A percentile compares a stretch with the other conserved stretches of the same genome.
These are phyloP conservation scores for Russula sp. DNA, from an alignment of 768 basidiomycete species.

Conservation along the genomic window DNA sequence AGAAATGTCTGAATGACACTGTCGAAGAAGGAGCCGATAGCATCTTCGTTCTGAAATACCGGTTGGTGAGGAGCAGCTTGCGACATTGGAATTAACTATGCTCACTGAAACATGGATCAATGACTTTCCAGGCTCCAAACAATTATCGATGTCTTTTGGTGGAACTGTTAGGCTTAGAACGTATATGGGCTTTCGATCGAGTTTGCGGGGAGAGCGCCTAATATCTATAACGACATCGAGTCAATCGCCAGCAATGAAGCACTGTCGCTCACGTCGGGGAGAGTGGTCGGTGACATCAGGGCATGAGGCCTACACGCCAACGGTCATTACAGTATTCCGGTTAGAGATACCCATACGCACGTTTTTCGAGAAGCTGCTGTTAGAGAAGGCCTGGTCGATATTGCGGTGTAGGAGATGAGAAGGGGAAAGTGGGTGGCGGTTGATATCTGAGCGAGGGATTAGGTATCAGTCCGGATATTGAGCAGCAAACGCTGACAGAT, in stretches of 20 bases:
- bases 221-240: constrained; percentile 40
- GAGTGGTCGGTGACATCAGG: not conserved
- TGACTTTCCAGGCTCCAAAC: constrained; percentile 75
- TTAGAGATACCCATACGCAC: constrained; percentile 38
- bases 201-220: constrained; percentile 74
- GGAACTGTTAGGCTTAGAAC: constrained; percentile 75
- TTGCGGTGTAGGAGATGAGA: constrained; percentile 61
- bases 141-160: constrained; percentile 65
- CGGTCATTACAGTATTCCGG: constrained; percentile 29
- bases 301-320: constrained; percentile 24
- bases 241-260: constrained; percentile 23
- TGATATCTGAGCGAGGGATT: constrained; percentile 57
- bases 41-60: constrained; percentile 52
- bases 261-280: constrained; percentile 15
- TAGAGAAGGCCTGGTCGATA: constrained; percentile 63
- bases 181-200: constrained; percentile 78
- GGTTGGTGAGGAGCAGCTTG: constrained; percentile 20
- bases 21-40: constrained; percentile 54
- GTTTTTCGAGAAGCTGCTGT: constrained; percentile 72
- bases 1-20: constrained; percentile 62
- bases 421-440: constrained; percentile 62
- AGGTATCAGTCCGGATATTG: constrained; percentile 14
- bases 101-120: constrained; percentile 65
- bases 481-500: constrained; percentile 56
- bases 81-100: constrained; percentile 7